Evolutionary conservation across 441 rosid species (phyloP).

Genomic region (Erodium trifolium): DNA sequence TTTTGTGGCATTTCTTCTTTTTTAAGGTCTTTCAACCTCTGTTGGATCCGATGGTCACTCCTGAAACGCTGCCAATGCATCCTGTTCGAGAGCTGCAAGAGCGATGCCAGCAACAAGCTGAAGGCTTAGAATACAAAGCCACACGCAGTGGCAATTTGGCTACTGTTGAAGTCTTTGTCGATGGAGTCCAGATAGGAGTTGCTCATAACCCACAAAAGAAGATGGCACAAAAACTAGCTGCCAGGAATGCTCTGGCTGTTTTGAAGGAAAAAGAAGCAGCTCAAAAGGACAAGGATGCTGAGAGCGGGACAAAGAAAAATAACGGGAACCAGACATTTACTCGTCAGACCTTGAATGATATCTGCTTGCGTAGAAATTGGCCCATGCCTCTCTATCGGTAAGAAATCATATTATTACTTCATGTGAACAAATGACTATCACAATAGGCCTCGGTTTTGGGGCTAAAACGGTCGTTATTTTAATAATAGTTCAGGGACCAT

Average conservation of each 20-base stretch:
- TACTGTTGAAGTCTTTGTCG: constrained; percentile 90
- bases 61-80: constrained; percentile 99
- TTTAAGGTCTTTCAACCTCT: constrained; percentile 82
- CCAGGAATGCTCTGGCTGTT: constrained; percentile 83
- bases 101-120: constrained; percentile 98
- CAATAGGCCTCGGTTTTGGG: too few relatives aligned
- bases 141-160: constrained; percentile 80
- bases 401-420: constrained; percentile 11
- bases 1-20: background rate
- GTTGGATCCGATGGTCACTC: constrained; percentile 96
- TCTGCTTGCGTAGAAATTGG: constrained; percentile 93
- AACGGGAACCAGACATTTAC: constrained; percentile 81
- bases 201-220: constrained; percentile 97
- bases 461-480: too few relatives aligned
- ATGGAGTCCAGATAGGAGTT: constrained; percentile 80
- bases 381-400: constrained; percentile 94
- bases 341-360: constrained; percentile 86
- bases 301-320: constrained; percentile 53
- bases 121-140: constrained; percentile 94
- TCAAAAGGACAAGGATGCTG: constrained; percentile 35
- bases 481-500: too few relatives aligned
- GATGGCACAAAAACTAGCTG: constrained; percentile 99
- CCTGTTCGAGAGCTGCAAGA: constrained; percentile 99
- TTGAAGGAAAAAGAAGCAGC: constrained; percentile 76
- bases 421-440: too few relatives aligned